phyloP scores from a whole-genome alignment of 2,329 filamentous ascomycete species.

The Fusarium heterosporum region DNA sequence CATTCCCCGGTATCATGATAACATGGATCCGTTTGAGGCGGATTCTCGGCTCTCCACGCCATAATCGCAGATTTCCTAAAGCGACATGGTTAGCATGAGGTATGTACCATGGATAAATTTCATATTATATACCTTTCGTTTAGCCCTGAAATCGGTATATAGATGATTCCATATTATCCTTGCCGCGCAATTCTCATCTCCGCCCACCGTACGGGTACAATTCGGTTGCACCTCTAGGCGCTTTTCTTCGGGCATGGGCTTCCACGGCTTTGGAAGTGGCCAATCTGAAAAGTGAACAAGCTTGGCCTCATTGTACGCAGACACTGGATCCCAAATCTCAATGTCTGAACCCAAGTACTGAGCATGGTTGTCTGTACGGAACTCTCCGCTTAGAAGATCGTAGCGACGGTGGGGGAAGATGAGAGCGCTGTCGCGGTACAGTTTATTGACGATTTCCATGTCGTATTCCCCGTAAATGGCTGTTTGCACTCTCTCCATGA shows the following conservation, averaged over 20 bases:
- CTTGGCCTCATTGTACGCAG: conserved; percentile 69
- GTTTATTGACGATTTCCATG: conserved; percentile 75
- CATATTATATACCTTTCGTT: conserved; percentile 10
- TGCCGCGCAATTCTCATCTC: conserved; percentile 56
- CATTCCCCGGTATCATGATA: neutral
- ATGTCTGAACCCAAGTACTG: conserved; percentile 56
- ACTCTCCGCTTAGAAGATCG: conserved; percentile 71
- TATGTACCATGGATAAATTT: neutral
- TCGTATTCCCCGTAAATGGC: conserved; percentile 62
- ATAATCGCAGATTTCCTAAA: conserved; percentile 4
- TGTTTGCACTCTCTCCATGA: conserved; percentile 45
- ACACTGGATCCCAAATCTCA: conserved; percentile 68
- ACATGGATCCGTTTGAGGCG: neutral
- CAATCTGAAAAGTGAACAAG: conserved; percentile 78
- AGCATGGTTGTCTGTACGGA: conserved; percentile 62
- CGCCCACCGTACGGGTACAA: conserved; percentile 61
- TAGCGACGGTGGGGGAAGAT: conserved; percentile 74
- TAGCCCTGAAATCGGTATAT: conserved; percentile 63
- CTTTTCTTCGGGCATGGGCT: conserved; percentile 32
- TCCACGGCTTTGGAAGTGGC: conserved; percentile 73
- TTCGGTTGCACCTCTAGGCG: conserved; percentile 34
- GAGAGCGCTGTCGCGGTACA: conserved; percentile 68
- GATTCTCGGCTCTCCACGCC: neutral
- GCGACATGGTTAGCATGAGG: neutral
- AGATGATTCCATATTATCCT: conserved; percentile 43